Conservation (phyloP, 768 basidiomycete genomes). For the Thelephora ganbajun region DNA sequence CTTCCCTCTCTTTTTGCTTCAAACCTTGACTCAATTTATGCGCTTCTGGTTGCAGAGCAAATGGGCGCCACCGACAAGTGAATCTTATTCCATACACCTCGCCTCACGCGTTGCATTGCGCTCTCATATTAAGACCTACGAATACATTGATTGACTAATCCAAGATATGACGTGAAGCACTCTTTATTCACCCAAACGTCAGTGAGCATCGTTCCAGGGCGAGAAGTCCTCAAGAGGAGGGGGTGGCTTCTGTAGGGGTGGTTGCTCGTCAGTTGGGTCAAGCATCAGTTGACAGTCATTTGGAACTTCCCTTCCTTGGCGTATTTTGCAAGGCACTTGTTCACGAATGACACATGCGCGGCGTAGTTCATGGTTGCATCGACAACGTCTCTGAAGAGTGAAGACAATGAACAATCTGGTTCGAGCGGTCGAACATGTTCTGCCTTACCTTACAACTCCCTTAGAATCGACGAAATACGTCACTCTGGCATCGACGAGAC, state of each 20-base stretch:
- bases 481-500: slow-evolving; percentile 46
- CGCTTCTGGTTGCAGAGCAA: not conserved
- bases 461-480: slow-evolving; percentile 68
- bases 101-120: not conserved
- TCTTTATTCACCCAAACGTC: not conserved
- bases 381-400: slow-evolving; percentile 33
- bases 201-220: not conserved
- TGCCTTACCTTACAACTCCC: slow-evolving; percentile 47
- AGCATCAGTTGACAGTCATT: not conserved
- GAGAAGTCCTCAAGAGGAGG: not conserved
- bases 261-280: not conserved
- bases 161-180: not conserved
- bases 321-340: slow-evolving; percentile 47
- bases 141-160: no score
- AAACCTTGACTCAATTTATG: not conserved
- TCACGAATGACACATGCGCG: slow-evolving; percentile 60
- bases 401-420: slow-evolving; percentile 1
- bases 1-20: not conserved
- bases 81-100: not conserved
- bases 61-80: not conserved
- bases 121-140: not conserved
- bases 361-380: slow-evolving; percentile 48
- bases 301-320: slow-evolving; percentile 23
- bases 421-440: not conserved
- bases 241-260: not conserved